phyloP scores from a whole-genome alignment of 257 asterid genomes.

The Salvia rosmarinus region DNA sequence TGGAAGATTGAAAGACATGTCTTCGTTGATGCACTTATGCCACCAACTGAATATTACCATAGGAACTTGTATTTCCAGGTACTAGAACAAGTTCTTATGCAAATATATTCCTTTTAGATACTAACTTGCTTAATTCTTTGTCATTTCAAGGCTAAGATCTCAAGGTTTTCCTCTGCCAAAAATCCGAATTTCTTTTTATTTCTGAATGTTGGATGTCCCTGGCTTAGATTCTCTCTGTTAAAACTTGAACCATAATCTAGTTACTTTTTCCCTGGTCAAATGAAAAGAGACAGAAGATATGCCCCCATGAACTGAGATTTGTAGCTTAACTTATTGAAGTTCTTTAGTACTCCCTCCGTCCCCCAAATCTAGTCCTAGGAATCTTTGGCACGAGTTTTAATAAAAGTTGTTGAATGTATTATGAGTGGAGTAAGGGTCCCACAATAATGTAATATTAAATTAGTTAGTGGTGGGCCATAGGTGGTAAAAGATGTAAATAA shows the following conservation, averaged over 20 bases:
- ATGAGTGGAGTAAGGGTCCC: too few relatives aligned
- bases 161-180: not conserved
- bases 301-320: not conserved
- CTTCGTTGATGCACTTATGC: conserved; percentile 89
- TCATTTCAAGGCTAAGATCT: not conserved
- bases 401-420: too few relatives aligned
- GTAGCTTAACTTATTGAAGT: not conserved
- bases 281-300: not conserved
- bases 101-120: conserved; percentile 21
- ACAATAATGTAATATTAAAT: too few relatives aligned
- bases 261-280: not conserved
- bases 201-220: conserved; percentile 1
- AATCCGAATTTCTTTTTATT: not conserved
- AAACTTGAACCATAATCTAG: not conserved
- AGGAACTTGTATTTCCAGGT: conserved; percentile 93
- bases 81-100: conserved; percentile 30
- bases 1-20: conserved; percentile 73
- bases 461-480: too few relatives aligned
- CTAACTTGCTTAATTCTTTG: not conserved
- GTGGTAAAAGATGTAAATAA: too few relatives aligned
- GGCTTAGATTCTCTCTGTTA: conserved; percentile 4
- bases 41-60: conserved; percentile 88
- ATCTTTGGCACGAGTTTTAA: too few relatives aligned
- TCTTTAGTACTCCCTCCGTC: too few relatives aligned
- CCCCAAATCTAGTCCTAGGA: too few relatives aligned